A percentile compares a stretch with the other conserved stretches of the same genome.
Evolutionary conservation across 192 early-diverging fungal genomes (phyloP).

Genomic region (Dispira simplex): DNA sequence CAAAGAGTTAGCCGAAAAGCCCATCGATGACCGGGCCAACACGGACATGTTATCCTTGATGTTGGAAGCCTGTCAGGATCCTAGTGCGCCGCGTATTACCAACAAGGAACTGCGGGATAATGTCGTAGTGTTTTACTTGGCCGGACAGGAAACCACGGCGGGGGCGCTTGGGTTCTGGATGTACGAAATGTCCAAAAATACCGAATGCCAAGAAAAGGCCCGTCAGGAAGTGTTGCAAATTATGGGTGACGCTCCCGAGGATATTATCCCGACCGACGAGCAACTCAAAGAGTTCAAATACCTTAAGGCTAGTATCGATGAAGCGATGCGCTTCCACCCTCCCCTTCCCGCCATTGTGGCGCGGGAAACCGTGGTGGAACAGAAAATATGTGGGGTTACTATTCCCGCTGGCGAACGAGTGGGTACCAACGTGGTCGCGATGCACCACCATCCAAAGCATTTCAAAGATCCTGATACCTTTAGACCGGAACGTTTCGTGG

Average conservation of each 20-base stretch:
- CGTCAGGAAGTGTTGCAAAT: constrained; percentile 32
- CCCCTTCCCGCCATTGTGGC: constrained; percentile 27
- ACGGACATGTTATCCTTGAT: constrained; percentile 34
- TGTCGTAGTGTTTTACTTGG: constrained; percentile 33
- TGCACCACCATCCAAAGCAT: constrained; percentile 28
- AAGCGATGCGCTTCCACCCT: constrained; percentile 27
- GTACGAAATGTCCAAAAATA: constrained; percentile 24
- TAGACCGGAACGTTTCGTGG: constrained; percentile 29
- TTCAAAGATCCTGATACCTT: constrained; percentile 25
- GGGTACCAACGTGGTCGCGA: constrained; percentile 19
- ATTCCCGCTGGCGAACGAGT: constrained; percentile 24
- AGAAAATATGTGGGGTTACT: constrained; percentile 23
- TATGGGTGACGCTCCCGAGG: constrained; percentile 32
- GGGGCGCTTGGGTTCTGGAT: constrained; percentile 33
- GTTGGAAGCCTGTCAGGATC: constrained; percentile 32
- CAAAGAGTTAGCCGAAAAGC: constrained; percentile 15
- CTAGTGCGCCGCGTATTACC: constrained; percentile 14
- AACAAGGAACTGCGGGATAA: constrained; percentile 30
- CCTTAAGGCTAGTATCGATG: constrained; percentile 34
- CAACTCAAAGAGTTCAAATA: constrained; percentile 34
- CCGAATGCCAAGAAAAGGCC: constrained; percentile 35
- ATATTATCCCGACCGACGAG: constrained; percentile 30
- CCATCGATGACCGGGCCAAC: constrained; percentile 19
- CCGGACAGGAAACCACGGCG: constrained; percentile 41
- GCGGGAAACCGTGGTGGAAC: constrained; percentile 21